Base-by-base conservation (phyloP, 163 green algal genomes). In the Scenedesmus sp. region DNA sequence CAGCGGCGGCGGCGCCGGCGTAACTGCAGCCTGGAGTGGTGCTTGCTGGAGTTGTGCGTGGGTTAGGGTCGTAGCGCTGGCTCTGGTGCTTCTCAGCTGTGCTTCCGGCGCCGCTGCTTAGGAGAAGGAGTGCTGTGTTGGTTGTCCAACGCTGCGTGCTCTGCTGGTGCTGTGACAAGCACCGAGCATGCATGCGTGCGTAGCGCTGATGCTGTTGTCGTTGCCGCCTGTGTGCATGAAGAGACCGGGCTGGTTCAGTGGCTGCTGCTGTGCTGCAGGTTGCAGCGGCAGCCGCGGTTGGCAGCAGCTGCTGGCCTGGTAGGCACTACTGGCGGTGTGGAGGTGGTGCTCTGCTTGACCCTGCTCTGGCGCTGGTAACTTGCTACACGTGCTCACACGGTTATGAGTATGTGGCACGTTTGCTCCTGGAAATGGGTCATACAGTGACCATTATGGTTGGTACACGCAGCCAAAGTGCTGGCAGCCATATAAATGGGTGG, bases 1-100 rank as follows among this genome's bases (percentile, higher is more conserved):
- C 79, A 68, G 79, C 18, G 33, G 30, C 5, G 35, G 37, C 72
- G 35, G 79, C 18, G 33, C 70, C 5, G 35, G 37, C 72, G 35
- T n/a, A 10, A 20, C 35, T 44, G 72, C 72, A 46, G 35, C 72
- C 35, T 81, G 72, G 35, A n/a, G 72, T 81, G 35, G 72, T 26
- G 7, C 18, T 10, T 72, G 59, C 59, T 72, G 59, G 59, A 72
- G 59, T 33, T 72, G 22, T 72, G 22, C 12, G 59, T 72, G 59
- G 59, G 33, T 72, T 72, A 72, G 59, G 59, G 59, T 72, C 35
- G 59, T 33, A 72, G 59, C 24, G 59, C 59, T 72, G 24, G 59
- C 59, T 72, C 59, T 72, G 59, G 59, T 72, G 59, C 59, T 72
- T 72, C 59, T 72, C 59, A 72, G 59, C 59, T 72, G 59, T 72